Percentiles rank a stretch among this genome's conserved stretches.
These are phyloP conservation scores for Blastomyces percursus DNA, from an alignment of 2,329 filamentous ascomycete genomes.

Conservation along the genomic window DNA sequence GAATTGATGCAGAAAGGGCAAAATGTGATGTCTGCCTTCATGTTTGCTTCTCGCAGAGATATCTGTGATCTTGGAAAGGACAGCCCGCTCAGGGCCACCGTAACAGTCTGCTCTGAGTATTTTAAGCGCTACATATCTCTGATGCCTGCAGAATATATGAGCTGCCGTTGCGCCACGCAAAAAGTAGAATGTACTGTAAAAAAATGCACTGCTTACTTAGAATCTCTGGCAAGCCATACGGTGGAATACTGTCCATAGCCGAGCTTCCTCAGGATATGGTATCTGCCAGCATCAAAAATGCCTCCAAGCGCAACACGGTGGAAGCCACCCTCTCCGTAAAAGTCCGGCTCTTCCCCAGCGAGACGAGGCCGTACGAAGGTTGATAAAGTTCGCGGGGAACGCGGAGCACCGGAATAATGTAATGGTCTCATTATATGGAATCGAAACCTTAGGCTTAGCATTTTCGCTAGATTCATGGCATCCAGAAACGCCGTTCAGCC, in stretches of 20 bases:
- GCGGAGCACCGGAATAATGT: background rate
- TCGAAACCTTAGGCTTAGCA: background rate
- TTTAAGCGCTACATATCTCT: conserved; percentile 19
- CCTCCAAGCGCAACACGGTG: conserved; percentile 82
- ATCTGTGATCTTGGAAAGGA: conserved; percentile 15
- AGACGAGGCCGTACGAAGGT: background rate
- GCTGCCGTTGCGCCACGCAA: background rate
- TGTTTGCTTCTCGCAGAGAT: conserved; percentile 14
- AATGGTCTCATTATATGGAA: background rate
- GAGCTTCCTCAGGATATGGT: conserved; percentile 82
- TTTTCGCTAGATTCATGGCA: background rate
- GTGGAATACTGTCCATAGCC: conserved; percentile 95
- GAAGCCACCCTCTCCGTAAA: conserved; percentile 92
- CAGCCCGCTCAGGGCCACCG: conserved; percentile 16
- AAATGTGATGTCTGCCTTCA: conserved; percentile 16
- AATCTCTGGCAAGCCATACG: conserved; percentile 69
- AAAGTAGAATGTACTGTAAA: no score
- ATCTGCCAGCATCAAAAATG: conserved; percentile 84
- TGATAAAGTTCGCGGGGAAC: background rate
- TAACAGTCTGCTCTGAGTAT: conserved; percentile 21
- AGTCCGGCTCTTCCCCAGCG: conserved; percentile 66
- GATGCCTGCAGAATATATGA: conserved; percentile 13
- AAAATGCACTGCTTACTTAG: conserved; percentile 33
- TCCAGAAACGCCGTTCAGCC: background rate
- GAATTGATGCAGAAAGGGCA: conserved; percentile 18